Base-by-base conservation (phyloP, 202 grass and related monocot species). In the Setaria viridis region DNA sequence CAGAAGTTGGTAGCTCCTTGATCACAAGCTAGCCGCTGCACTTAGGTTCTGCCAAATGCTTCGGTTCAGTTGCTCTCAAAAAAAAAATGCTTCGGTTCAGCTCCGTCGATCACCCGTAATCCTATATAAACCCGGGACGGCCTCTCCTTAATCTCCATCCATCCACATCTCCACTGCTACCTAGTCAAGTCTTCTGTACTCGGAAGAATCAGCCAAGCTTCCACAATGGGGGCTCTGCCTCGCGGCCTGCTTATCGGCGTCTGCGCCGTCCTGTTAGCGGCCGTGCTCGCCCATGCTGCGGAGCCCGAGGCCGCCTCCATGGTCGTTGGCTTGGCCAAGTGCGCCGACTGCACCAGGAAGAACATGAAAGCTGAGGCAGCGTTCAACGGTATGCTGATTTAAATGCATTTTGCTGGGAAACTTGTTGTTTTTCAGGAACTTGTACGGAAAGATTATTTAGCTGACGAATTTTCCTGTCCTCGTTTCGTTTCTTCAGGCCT, bases 311-410 rank as follows among this genome's bases (percentile, higher is more conserved):
- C 74, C n/a, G 48, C 68, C 6, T 65, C 84, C 30, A 62, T 60
- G 25, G 77, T 89, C 11, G 76, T 92, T 32, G 91, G 91, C 65
- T 78, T 89, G 46, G 85, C 84, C 67, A 86, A 92, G 76, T 92
- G 91, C 29, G 80, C 87, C 41, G 91, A 91, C 41, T 94, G 91
- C 69, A 70, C 79, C 17, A 83, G 84, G 83, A 94, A 91, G 79
- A 91, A 91, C 79, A 76, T 94, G 63, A 94, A 94, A 15, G 82
- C 85, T 45, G 88, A 88, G 59, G 74, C 80, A 3, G 88, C 79
- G 35, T 91, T 88, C 82, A 88, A 93, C 1, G 82, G 91, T 91
- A 11, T 0, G 6, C 15, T 59, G 17, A 49, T 53, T 4, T 29
- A n/a, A 21, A 19, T 49, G 2, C 80, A 82, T 20, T 47, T 4